Conservation (phyloP, 2,329 filamentous ascomycete species). For the Aspergillus sp. region DNA sequence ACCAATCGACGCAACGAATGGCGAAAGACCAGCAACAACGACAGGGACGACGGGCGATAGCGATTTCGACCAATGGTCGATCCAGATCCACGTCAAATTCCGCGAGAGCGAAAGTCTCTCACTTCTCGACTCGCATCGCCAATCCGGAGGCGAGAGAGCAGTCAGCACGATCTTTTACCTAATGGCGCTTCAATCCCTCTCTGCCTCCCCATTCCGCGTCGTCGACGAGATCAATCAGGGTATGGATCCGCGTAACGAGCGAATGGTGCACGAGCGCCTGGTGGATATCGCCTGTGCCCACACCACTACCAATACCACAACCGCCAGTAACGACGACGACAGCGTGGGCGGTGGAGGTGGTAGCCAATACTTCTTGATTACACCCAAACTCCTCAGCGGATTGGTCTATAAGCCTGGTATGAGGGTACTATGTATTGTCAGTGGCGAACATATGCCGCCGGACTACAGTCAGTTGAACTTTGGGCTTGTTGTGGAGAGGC, state of each 20-base stretch:
- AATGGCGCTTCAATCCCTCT: conserved; percentile 92
- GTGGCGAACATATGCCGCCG: conserved; percentile 59
- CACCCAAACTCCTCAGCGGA: conserved; percentile 82
- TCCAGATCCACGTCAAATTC: conserved; percentile 93
- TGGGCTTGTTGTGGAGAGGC: conserved; percentile 26
- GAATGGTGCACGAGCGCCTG: conserved; percentile 96
- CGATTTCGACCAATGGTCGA: conserved; percentile 89
- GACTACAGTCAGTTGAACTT: conserved; percentile 35
- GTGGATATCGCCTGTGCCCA: conserved; percentile 81
- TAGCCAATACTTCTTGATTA: conserved; percentile 89
- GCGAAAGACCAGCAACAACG: background rate
- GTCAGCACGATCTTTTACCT: conserved; percentile 98
- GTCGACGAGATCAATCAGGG: conserved; percentile 99
- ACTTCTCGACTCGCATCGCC: conserved; percentile 80
- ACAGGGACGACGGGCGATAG: conserved; percentile 40
- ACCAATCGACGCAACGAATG: conserved; percentile 11
- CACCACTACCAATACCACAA: background rate
- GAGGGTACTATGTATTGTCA: conserved; percentile 89
- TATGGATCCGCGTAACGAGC: conserved; percentile 97
- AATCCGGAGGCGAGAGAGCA: conserved; percentile 91
- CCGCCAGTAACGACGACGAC: conserved; percentile 40
- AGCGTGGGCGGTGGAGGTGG: conserved; percentile 34
- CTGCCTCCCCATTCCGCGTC: conserved; percentile 90
- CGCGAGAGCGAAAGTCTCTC: conserved; percentile 78
- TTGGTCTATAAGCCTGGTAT: conserved; percentile 84